Base-by-base conservation (phyloP, 139 green algal genomes). In the Pseudopediastrum boryanum region DNA sequence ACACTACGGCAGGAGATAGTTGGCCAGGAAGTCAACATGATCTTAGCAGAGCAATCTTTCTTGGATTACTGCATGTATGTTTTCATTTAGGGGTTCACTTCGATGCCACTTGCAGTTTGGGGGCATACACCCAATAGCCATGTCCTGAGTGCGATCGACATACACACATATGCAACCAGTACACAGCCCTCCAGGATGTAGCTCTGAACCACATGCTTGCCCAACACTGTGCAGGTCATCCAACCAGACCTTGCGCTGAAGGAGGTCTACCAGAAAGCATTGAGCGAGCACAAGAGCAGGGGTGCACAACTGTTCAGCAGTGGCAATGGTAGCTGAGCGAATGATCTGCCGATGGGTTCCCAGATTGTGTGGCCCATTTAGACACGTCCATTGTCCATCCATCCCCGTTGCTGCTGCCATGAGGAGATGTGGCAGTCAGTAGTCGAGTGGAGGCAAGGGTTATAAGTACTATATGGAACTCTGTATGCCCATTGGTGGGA, bases 261-360 rank as follows among this genome's bases (percentile, higher is more conserved):
- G 42, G 66, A 46, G 23, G 77, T 41, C 0, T 95, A 95, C 75
- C 25, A 75, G 13, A 80, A 82, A 23, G 90, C 90, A 0, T 90
- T 88, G 13, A 31, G 35, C 25, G 46, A 64, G 12, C 63, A 75
- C 48, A 33, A 42, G 41, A 10, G 46, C 48, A n/a, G 23, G 4
- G 63, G 75, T 13, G 35, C 50, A 50, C 44, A 7, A 19, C 63
- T 81, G 44, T 81, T 81, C 58, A 64, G 38, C 68, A 36, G 68
- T 13, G n/a, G 29, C 27, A 29, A 12, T 31, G 31, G 68, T 9
- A 5, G 61, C 61, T 66, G 16, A 27, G 58, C 19, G 10, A 66
- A 66, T 35, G 58, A 66, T 13, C 58, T 13, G 58, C 13, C 35
- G 19, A 38, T 27, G 31, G 58, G 10, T 31, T 39, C 19, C 19